These are phyloP conservation scores for Botrytis porri DNA, from an alignment of 2,329 filamentous ascomycete genomes.

Conservation along the genomic window DNA sequence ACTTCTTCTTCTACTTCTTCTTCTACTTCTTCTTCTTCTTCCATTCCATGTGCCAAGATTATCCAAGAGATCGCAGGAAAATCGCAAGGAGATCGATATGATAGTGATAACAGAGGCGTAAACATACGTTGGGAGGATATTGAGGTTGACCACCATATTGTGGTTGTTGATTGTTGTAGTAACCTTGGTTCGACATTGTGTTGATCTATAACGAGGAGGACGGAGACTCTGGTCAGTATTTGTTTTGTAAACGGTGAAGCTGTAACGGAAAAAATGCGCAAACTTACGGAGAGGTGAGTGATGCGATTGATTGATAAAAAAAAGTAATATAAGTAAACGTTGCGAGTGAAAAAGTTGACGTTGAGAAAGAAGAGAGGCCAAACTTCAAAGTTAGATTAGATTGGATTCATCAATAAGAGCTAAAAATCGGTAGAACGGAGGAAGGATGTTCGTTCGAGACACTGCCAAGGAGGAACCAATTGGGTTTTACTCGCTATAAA, in stretches of 20 bases:
- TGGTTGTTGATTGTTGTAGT: conserved; percentile 40
- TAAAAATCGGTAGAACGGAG: conserved; percentile 15
- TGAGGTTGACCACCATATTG: conserved; percentile 38
- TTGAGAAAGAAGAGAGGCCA: conserved; percentile 1
- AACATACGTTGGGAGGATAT: conserved; percentile 31
- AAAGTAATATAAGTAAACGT: background rate
- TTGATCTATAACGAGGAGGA: background rate
- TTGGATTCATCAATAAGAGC: conserved; percentile 11
- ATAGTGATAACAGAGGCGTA: background rate
- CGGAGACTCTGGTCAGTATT: background rate
- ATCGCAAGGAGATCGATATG: conserved; percentile 10
- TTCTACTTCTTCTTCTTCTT: conserved; percentile 1
- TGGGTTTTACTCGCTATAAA: background rate
- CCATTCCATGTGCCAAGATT: conserved; percentile 12
- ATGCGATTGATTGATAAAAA: background rate
- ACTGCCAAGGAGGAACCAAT: background rate
- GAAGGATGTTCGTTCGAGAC: conserved; percentile 16
- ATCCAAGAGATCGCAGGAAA: conserved; percentile 4
- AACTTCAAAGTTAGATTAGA: conserved; percentile 11
- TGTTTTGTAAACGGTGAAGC: background rate
- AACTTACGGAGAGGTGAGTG: background rate
- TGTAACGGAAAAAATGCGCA: background rate
- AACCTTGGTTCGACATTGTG: conserved; percentile 33
- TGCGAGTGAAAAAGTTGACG: background rate
- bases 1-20: too few relatives aligned